Evolutionary conservation across 257 asterid species (phyloP).

Genomic region (Echites panduratus): DNA sequence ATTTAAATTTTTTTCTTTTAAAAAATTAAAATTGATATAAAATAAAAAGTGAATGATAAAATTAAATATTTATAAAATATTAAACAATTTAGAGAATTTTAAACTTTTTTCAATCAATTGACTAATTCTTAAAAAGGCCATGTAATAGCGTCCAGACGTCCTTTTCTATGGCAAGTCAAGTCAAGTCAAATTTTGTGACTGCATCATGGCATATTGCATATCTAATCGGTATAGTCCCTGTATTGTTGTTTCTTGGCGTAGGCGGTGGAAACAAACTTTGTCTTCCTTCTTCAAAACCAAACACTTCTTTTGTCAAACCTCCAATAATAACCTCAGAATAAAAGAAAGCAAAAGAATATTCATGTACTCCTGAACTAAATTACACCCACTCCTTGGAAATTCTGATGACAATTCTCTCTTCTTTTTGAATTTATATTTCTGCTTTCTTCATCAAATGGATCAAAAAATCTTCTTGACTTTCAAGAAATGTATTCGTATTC

Average conservation of each 20-base stretch:
- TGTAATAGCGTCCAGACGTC: too few species aligned
- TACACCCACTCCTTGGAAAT: neutral
- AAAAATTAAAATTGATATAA: too few species aligned
- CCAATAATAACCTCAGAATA: slow-evolving; percentile 5
- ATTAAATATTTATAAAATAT: too few species aligned
- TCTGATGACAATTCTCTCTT: slow-evolving; percentile 4
- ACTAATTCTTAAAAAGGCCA: too few species aligned
- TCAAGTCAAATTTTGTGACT: slow-evolving; percentile 9
- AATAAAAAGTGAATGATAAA: too few species aligned
- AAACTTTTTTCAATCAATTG: too few species aligned
- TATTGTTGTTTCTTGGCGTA: too few species aligned
- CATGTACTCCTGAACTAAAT: too few species aligned
- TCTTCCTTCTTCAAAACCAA: neutral
- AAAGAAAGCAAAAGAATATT: neutral
- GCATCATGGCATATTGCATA: neutral
- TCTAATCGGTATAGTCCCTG: too few species aligned
- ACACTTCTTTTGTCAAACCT: neutral
- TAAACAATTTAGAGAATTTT: too few species aligned
- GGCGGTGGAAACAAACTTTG: neutral
- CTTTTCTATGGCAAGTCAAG: too few species aligned
- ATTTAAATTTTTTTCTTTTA: too few species aligned
- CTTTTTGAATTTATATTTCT: slow-evolving; percentile 6
- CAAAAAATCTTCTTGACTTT: slow-evolving; percentile 12
- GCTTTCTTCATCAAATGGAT: slow-evolving; percentile 15
- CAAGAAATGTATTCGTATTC: slow-evolving; percentile 20